Conservation (phyloP, 2,329 filamentous ascomycete genomes). For the Penicillium sp. region DNA sequence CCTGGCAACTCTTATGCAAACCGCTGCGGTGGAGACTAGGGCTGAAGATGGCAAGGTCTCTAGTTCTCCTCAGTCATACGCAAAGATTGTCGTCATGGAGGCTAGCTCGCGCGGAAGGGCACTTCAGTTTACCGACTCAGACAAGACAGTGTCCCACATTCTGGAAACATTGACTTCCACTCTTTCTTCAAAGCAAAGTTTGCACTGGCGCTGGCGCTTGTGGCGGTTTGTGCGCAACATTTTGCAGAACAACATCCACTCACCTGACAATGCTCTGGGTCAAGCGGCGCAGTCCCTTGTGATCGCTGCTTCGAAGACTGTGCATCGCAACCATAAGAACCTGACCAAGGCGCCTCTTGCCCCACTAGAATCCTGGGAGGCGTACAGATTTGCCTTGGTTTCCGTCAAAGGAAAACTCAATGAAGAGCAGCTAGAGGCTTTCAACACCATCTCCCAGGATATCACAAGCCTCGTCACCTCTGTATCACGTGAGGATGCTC, state of each 20-base stretch:
- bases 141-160: constrained; percentile 25
- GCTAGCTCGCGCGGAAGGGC: constrained; percentile 32
- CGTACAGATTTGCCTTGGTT: constrained; percentile 35
- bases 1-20: constrained; percentile 32
- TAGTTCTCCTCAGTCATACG: constrained; percentile 31
- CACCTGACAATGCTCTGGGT: constrained; percentile 19
- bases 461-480: constrained; percentile 27
- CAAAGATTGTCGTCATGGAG: constrained; percentile 38
- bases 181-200: constrained; percentile 30
- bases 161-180: constrained; percentile 30
- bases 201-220: constrained; percentile 44
- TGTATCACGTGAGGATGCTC: constrained; percentile 24
- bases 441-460: constrained; percentile 27
- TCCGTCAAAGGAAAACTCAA: constrained; percentile 23
- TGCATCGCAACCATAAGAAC: constrained; percentile 33
- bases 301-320: constrained; percentile 28
- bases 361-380: constrained; percentile 40
- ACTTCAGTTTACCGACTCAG: constrained; percentile 23
- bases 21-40: constrained; percentile 29
- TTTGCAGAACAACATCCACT: constrained; percentile 30
- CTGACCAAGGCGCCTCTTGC: constrained; percentile 23
- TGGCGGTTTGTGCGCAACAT: constrained; percentile 41
- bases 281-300: constrained; percentile 25
- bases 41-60: constrained; percentile 30
- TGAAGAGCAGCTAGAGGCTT: constrained; percentile 23